phyloP scores from a whole-genome alignment of 1,139 yeast species.

The Magnusiomyces suaveolens region DNA sequence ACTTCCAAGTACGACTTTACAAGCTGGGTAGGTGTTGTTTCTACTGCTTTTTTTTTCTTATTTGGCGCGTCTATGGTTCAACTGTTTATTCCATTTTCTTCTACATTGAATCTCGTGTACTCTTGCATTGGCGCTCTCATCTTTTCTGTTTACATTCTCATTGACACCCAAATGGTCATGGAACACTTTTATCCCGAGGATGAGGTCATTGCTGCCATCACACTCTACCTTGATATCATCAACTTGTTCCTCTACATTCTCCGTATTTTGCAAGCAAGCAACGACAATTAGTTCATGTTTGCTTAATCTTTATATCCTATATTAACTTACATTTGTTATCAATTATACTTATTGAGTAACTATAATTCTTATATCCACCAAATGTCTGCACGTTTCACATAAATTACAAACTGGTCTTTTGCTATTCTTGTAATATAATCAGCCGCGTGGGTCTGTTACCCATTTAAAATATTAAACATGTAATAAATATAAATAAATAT shows the following conservation, averaged over 20 bases:
- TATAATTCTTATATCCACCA: too few relatives aligned
- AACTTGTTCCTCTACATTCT: conserved; percentile 72
- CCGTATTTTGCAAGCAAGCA: conserved; percentile 50
- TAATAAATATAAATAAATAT: too few relatives aligned
- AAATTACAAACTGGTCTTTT: too few relatives aligned
- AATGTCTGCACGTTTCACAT: too few relatives aligned
- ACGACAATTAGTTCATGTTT: conserved; percentile 32
- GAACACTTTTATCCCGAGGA: conserved; percentile 79
- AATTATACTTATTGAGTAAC: too few relatives aligned
- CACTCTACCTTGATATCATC: conserved; percentile 69
- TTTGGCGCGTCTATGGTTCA: conserved; percentile 65
- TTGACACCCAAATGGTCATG: conserved; percentile 76
- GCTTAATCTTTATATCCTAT: too few relatives aligned
- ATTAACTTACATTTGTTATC: too few relatives aligned
- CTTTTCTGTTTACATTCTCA: conserved; percentile 61
- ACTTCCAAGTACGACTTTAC: conserved; percentile 77
- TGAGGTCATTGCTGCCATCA: conserved; percentile 69
- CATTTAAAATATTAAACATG: too few relatives aligned
- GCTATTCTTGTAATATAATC: too few relatives aligned
- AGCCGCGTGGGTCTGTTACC: too few relatives aligned
- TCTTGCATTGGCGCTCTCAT: conserved; percentile 65
- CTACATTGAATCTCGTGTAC: conserved; percentile 51
- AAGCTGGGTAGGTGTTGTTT: conserved; percentile 58
- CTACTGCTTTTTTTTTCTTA: conserved; percentile 55
- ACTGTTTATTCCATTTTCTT: conserved; percentile 56